Evolutionary conservation across 2,329 filamentous ascomycete species (phyloP).

Genomic region (Venturia pyrina): DNA sequence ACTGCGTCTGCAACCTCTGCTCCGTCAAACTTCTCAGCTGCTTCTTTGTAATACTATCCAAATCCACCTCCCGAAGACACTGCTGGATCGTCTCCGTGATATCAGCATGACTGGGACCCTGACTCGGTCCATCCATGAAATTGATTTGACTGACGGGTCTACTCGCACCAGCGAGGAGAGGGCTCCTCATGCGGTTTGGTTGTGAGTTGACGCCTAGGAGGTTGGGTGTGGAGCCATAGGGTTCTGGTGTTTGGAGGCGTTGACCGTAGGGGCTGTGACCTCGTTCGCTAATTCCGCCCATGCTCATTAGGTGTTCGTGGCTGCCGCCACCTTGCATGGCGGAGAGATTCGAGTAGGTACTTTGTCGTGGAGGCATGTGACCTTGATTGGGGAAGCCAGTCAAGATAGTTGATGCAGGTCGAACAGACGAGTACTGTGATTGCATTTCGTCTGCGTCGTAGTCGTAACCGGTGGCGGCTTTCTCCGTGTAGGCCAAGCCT

Average conservation of each 20-base stretch:
- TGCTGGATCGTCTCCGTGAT: slow-evolving; percentile 78
- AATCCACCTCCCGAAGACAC: slow-evolving; percentile 77
- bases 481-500: slow-evolving; percentile 53
- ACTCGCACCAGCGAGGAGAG: slow-evolving; percentile 28
- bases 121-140: slow-evolving; percentile 38
- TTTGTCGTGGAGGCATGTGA: slow-evolving; percentile 67
- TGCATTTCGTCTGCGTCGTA: slow-evolving; percentile 51
- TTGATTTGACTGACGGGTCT: slow-evolving; percentile 47
- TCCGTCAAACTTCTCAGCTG: slow-evolving; percentile 78
- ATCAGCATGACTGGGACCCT: slow-evolving; percentile 64
- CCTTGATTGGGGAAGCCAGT: slow-evolving; percentile 62
- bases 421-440: slow-evolving; percentile 86
- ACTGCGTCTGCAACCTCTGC: slow-evolving; percentile 82
- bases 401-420: slow-evolving; percentile 75
- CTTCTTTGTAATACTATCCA: slow-evolving; percentile 98
- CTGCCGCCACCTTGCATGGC: slow-evolving; percentile 16
- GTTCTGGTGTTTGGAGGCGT: slow-evolving; percentile 18
- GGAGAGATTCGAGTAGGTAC: slow-evolving; percentile 55
- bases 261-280: slow-evolving; percentile 24
- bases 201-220: slow-evolving; percentile 20
- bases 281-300: slow-evolving; percentile 34
- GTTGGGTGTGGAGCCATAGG: slow-evolving; percentile 31
- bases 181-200: slow-evolving; percentile 1
- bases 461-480: slow-evolving; percentile 29
- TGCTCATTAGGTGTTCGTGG: slow-evolving; percentile 47